Base-by-base conservation (phyloP, 352 stramenopile genomes). In the Phytopythium oedochilum region DNA sequence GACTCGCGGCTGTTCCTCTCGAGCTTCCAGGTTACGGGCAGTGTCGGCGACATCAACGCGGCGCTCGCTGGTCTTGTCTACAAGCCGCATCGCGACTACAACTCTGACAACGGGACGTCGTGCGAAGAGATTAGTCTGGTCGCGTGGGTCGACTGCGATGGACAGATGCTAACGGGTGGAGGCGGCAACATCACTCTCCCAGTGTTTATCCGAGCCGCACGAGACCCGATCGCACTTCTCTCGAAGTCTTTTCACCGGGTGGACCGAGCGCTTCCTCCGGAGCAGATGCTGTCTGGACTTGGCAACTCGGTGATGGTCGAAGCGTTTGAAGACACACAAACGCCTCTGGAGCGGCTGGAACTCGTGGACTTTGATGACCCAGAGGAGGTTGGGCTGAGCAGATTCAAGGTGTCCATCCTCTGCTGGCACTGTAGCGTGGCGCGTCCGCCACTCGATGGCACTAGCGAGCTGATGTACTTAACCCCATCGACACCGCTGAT, bases 31-130 rank as follows among this genome's bases (percentile, higher is more conserved):
- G 34, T 88, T 17, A 55, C 49, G 26, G 81, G 76, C 14, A 55
- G 60, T 34, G 38, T 73, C 15, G 26, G 25, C 5, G 74, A 87
- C 38, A 12, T 87, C 12, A 89, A 87, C 26, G 44, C 54, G 10
- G 78, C 78, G 12, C 61, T 91, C 26, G 43, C 40, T 10, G 74
- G 72, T 10, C 66, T 91, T 51, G 66, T 89, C 49, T 91, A 77
- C 49, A 76, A 73, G 20, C 72, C 74, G 1, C 59, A 59, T 22
- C 55, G 64, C 4, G 53, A 89, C 51, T 89, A 77, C 35, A 79
- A 83, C 65, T 78, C 79, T 14, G 55, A 62, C 40, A 64, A 62
- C 25, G 65, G 45, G 10, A 39, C 66, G 39, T 55, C 70, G 11
- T 51, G 67, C 12, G 59, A 81, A 6, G 73, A 68, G 36, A 75